Conservation (phyloP, 129 eudicot species). For the Escallonia rubra region DNA sequence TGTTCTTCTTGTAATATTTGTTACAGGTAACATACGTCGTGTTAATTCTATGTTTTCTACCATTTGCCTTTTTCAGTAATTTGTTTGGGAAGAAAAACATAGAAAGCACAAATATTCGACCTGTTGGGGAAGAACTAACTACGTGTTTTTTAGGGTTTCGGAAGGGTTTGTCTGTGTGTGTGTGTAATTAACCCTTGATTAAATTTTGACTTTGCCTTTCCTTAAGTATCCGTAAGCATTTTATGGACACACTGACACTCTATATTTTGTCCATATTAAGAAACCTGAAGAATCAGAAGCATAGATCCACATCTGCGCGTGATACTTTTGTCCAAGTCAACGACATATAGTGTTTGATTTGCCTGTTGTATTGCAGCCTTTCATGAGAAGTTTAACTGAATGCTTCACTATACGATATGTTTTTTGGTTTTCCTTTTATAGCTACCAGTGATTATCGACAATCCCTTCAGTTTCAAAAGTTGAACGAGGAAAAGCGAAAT, state of each 20-base stretch:
- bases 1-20: conserved; percentile 85
- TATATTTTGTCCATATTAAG: not conserved
- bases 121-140: no score
- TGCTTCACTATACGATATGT: not conserved
- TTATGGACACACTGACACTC: no score
- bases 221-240: no score
- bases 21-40: conserved; percentile 48
- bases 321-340: not conserved
- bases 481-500: conserved; percentile 86
- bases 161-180: no score
- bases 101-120: no score
- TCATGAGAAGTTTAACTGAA: not conserved
- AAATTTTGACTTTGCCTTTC: no score
- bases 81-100: no score
- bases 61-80: not conserved
- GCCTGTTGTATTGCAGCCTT: no score
- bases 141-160: no score
- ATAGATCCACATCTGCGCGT: not conserved
- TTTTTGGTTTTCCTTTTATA: conserved; percentile 16
- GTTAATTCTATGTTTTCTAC: not conserved
- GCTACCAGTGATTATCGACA: conserved; percentile 91
- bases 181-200: no score
- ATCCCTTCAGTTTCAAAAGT: conserved; percentile 91
- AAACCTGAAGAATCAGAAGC: not conserved
- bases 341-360: no score